Evolutionary conservation across 2,329 filamentous ascomycete species (phyloP).

Genomic region (Hymenoscyphus albidus): DNA sequence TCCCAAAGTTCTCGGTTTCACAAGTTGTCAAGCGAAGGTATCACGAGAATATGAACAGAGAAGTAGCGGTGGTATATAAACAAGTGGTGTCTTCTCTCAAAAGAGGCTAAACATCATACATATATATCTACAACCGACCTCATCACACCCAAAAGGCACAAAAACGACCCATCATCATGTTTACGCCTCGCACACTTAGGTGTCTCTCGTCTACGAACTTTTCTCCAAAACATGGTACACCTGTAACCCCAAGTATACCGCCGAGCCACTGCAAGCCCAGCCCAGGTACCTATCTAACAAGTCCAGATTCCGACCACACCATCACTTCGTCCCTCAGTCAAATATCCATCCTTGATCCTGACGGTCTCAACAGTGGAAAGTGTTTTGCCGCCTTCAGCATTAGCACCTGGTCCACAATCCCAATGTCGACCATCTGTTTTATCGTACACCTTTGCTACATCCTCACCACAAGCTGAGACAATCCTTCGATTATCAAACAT

Average conservation of each 20-base stretch:
- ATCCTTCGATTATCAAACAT: slow-evolving; percentile 94
- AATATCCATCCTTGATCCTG: slow-evolving; percentile 87
- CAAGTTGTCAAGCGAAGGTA: no score
- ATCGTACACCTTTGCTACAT: slow-evolving; percentile 96
- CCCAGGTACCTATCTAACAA: slow-evolving; percentile 44
- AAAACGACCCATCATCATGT: neutral
- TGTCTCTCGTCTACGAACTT: neutral
- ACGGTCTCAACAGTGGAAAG: slow-evolving; percentile 77
- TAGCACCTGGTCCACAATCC: slow-evolving; percentile 85
- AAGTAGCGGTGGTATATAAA: neutral
- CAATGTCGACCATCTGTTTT: slow-evolving; percentile 94
- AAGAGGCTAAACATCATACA: neutral
- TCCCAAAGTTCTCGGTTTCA: no score
- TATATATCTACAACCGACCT: neutral
- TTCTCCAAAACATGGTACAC: neutral
- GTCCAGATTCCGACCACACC: slow-evolving; percentile 90
- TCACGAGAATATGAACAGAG: no score
- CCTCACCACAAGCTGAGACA: slow-evolving; percentile 83
- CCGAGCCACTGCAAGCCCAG: neutral
- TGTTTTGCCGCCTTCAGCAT: slow-evolving; percentile 60
- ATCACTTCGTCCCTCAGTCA: slow-evolving; percentile 84
- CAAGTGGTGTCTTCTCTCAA: neutral
- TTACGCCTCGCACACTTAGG: neutral
- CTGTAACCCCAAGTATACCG: neutral
- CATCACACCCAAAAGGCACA: neutral